Conservation (phyloP, 1,139 yeast species). For the Lodderomyces metapsilosis region DNA sequence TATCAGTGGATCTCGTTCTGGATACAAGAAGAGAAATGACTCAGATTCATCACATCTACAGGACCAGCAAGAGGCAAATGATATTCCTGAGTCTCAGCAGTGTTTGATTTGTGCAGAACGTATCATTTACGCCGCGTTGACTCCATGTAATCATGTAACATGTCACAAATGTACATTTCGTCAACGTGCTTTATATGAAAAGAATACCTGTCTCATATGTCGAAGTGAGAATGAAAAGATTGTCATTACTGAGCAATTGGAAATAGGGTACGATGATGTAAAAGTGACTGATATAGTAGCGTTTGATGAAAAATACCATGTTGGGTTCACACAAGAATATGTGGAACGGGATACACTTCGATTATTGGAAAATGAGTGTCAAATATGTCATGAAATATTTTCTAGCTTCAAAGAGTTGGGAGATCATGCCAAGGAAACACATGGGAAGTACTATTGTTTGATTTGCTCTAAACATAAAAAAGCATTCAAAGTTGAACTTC, state of each 20-base stretch:
- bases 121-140: constrained; percentile 59
- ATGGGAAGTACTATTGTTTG: constrained; percentile 64
- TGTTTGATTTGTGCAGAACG: constrained; percentile 87
- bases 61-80: constrained; percentile 26
- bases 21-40: constrained; percentile 6
- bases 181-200: constrained; percentile 76
- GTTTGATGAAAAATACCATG: constrained; percentile 43
- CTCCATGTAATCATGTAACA: constrained; percentile 82
- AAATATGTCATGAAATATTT: constrained; percentile 46
- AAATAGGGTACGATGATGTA: constrained; percentile 42
- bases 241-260: constrained; percentile 50
- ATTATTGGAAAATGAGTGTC: constrained; percentile 60
- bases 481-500: constrained; percentile 72
- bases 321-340: constrained; percentile 49
- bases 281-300: constrained; percentile 26
- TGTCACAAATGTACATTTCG: constrained; percentile 84
- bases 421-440: constrained; percentile 63
- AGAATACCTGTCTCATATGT: constrained; percentile 78
- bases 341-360: constrained; percentile 45
- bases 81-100: constrained; percentile 31
- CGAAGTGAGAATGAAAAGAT: constrained; percentile 64
- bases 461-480: constrained; percentile 75
- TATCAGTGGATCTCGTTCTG: background rate
- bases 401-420: constrained; percentile 55
- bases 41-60: constrained; percentile 3